Base-by-base conservation (phyloP, 2,329 filamentous ascomycete genomes). In the Alternaria panax region DNA sequence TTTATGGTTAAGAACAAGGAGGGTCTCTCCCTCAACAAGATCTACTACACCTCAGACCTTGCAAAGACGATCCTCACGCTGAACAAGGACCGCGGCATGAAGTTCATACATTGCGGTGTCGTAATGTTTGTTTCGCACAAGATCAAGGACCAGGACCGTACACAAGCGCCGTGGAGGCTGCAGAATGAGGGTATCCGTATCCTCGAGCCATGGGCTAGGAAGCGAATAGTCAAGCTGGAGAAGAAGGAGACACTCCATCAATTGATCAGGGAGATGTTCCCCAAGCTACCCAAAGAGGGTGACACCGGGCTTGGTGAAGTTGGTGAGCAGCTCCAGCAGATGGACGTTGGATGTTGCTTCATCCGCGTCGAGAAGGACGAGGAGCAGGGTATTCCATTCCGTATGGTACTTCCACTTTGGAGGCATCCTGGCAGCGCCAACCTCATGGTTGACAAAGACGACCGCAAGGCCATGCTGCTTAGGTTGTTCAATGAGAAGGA, bases 391-490 rank as follows among this genome's bases (percentile, higher is more conserved):
- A 85, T 89, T 64, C 81, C 80, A 73, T 94, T 98, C 81, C 84
- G 87, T 25, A 92, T 97, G 87, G 91, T 94, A 1, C 85, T 99
- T 18, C 95, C 95, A 4, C 82, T 99, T 27, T 99, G 95, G 95
- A 90, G 96, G 80, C 96, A 93, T 75, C 86, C 96, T 62, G 89
- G 93, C 69, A 94, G 91, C 20, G 84, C 98, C 59, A 99, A 99
- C 78, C 86, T 99, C 54, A 99, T 99, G 95, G 84, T 99, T 73
- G 94, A 95, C 50, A 99, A 99, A 82, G 95, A 99, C 78, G 95
- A 99, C 67, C 88, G 95, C 16, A 90, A 79, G 73, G 95, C 95
- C 1, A 96, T 98, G 92, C 82, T 98, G 68, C 83, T 98, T 64
- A 86, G 95, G 22, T 84, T 99, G 61, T 99, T 90, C 81, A 96